Base-by-base conservation (phyloP, 1,284 basidiomycete species). In the Golubevia pallescens region DNA sequence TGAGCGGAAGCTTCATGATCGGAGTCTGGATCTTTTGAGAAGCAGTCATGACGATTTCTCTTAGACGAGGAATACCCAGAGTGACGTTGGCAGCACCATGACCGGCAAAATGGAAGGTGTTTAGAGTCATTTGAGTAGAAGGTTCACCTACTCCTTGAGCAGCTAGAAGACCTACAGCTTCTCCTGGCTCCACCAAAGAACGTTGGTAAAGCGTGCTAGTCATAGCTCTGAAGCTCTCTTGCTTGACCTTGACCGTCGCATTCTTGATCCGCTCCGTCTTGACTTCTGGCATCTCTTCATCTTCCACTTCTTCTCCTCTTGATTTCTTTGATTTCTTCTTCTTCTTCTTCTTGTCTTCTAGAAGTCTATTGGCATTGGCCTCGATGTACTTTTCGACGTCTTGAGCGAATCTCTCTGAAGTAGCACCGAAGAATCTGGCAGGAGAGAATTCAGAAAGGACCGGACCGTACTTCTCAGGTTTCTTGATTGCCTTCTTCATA, bases 11-110 rank as follows among this genome's bases (percentile, higher is more conserved):
- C 54, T 89, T 92, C 97, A 99, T 99, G n/a, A 95, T 98, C 13
- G 97, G 97, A 1, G 96, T 99, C 86, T 95, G 95, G 66, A 96
- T 97, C 78, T 95, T 93, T 76, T 91, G 91, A 3, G 97, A 96
- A 4, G 97, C 97, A 0, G 97, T 98, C 95, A 99, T 98, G 81
- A 99, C 94, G 79, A 99, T 98, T 87, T 99, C 97, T 86, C 96
- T 92, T 23, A 99, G 88, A 87, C 97, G 95, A 58, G 97, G 97
- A 76, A 99, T 99, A 90, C 97, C 97, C 58, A 99, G 90, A 1
- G 97, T 99, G 70, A 99, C 97, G 86, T 99, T 99, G 51, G 97
- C 96, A 66, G 97, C 96, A 87, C 97, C 97, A 86, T 99, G 97
- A 77, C 96, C 94, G 92, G 81, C 65, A 51, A 99, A 97, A 88